phyloP scores from a whole-genome alignment of 2,329 filamentous ascomycete genomes.

The Claviceps africana region DNA sequence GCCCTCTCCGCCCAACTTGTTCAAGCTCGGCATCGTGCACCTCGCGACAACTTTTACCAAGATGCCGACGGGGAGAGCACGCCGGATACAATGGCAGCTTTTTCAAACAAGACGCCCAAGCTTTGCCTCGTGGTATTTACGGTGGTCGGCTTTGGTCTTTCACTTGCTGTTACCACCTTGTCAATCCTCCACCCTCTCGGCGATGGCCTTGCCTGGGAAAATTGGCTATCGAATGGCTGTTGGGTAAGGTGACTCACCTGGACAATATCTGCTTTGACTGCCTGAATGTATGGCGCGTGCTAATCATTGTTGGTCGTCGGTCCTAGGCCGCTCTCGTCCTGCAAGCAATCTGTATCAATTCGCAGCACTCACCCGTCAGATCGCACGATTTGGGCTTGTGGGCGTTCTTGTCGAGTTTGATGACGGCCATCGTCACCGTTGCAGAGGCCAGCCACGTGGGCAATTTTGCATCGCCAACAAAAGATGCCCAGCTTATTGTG shows the following conservation, averaged over 20 bases:
- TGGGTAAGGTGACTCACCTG: slow-evolving; percentile 42
- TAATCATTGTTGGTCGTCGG: background rate
- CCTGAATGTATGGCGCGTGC: background rate
- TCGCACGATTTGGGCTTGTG: slow-evolving; percentile 40
- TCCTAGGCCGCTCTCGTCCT: slow-evolving; percentile 34
- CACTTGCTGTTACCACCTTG: slow-evolving; percentile 42
- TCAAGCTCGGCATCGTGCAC: slow-evolving; percentile 21
- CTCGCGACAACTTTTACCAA: slow-evolving; percentile 41
- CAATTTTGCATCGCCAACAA: slow-evolving; percentile 17
- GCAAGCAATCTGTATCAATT: slow-evolving; percentile 36
- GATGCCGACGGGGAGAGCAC: slow-evolving; percentile 59
- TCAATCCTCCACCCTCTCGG: slow-evolving; percentile 24
- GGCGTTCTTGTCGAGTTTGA: slow-evolving; percentile 31
- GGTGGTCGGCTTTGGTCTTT: slow-evolving; percentile 36
- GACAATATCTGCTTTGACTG: background rate
- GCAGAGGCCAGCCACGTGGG: slow-evolving; percentile 28
- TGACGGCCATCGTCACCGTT: slow-evolving; percentile 29
- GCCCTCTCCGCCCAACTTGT: slow-evolving; percentile 19
- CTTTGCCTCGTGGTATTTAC: slow-evolving; percentile 39
- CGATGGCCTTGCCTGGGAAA: slow-evolving; percentile 32
- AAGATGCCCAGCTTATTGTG: slow-evolving; percentile 28
- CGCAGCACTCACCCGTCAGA: slow-evolving; percentile 35
- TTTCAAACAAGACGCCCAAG: slow-evolving; percentile 47
- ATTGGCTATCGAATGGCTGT: slow-evolving; percentile 44
- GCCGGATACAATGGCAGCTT: slow-evolving; percentile 45